Base-by-base conservation (phyloP, 2,329 filamentous ascomycete species). In the Diaporthe citrichinensis region DNA sequence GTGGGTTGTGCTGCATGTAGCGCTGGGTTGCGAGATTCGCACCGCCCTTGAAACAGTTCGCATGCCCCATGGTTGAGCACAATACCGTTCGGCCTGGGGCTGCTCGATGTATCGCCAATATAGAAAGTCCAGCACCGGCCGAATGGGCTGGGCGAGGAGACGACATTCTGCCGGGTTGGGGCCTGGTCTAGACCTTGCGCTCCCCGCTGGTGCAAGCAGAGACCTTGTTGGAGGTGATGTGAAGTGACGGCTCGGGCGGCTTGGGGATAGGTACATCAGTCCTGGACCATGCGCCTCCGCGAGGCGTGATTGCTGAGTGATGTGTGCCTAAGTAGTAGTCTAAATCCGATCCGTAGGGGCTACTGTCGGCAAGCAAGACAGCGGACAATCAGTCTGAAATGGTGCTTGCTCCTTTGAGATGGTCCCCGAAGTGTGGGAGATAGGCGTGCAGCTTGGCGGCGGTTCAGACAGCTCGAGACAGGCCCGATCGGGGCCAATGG, bases 371-470 rank as follows among this genome's bases (percentile, higher is more conserved):
- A 53, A 34, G 44, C 10, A 28, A 25, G 36, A 58, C 36, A 44
- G 59, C 36, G n/a, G 36, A 7, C n/a, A 28, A 62, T 31, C 46
- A 20, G 31, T 39, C 20, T 17, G 23, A 34, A 34, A 36, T 51
- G 62, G 62, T 68, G 62, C 62, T 68, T 68, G 62, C 62, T 68
- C 62, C 44, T 72, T 72, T 71, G 55, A 57, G 46, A 59, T 39
- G 41, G 55, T 28, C 69, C 20, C 62, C 62, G 62, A 68, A 17
- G 62, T 36, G 62, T 68, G 62, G 46, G 28, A 72, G 69, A 72
- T 31, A 61, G 41, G 23, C 41, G 14, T 31, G 57, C 49, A 46
- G 69, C 41, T 58, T 25, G 57, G 55, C 31, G 23, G 55, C 69
- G 25, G 55, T 58, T 58, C 53, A 46, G 53, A 57, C 41, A 17